Evolutionary conservation across 176 grass and related monocot genomes (phyloP), one percentile per base, ranked within the genome.

Genomic region (Eremochloa ophiuroides): DNA sequence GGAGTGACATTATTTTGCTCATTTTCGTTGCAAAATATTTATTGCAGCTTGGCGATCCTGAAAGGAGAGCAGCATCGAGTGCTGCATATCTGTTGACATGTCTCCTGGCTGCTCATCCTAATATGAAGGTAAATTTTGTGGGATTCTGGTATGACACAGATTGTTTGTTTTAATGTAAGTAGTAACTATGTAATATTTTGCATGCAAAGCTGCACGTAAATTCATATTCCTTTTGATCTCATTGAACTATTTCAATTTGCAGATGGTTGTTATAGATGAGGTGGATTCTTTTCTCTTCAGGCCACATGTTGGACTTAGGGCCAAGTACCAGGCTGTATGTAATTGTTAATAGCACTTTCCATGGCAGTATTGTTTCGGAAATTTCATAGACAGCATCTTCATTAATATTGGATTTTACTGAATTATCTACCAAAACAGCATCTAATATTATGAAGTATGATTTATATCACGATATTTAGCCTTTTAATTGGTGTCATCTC

Each of bases 281-380:
- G 88, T 98, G 77, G 95, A 98, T 83, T 88, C 90, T 59, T 98
- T 98, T 88, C 83, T 98, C 73, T 98, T 98, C 78, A 89, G 95
- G 63, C 92, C 95, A 35, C 88, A 93, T 94, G 91, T 98, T 75
- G 86, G 89, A 39, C 66, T 94, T 85, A 89, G 84, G 71, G 92
- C 92, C 75, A 94, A 98, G 78, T 98, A 98, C 78, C 90, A 94
- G 81, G 95, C 95, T 78, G 95, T 97, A 97, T 87, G 92, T 88
- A 82, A 53, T 48, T 78, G 22, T 91, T 64, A 20, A 50, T 71
- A 35, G 12, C 83, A 30, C 55, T 50, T 56, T 81, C 81, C 69
- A 70, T 43, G 16, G 6, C 75, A 65, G 29, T 66, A 66, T 73
- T 75, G 61, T 67, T 74, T 88, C 14, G 41, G 12, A 26, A 74